These are phyloP conservation scores for Sisymbrium altissimum DNA, from an alignment of 345 rosid species.

Conservation along the genomic window DNA sequence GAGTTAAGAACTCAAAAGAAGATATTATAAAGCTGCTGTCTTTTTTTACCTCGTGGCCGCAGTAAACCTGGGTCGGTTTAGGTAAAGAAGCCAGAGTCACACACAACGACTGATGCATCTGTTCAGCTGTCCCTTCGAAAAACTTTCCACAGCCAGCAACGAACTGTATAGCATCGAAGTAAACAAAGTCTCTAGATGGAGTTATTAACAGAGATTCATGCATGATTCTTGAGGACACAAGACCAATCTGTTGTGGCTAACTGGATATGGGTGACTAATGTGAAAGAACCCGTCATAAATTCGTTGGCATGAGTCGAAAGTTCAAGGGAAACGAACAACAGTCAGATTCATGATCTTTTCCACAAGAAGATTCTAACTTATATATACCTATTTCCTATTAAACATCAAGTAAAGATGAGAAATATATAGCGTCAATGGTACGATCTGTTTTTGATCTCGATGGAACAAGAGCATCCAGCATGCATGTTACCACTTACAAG, in stretches of 20 bases:
- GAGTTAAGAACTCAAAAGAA: not conserved
- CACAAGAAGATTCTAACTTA: not conserved
- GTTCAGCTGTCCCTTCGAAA: constrained; percentile 94
- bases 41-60: constrained; percentile 84
- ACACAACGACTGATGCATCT: constrained; percentile 90
- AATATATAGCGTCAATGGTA: not conserved
- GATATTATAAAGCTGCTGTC: not conserved
- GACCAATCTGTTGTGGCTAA: not conserved
- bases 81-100: constrained; percentile 86
- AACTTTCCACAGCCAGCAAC: constrained; percentile 89
- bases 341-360: not conserved
- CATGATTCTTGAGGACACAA: not conserved
- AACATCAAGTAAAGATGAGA: not conserved
- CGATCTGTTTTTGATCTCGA: not conserved
- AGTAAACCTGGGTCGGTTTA: constrained; percentile 73
- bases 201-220: not conserved
- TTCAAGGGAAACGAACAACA: not conserved
- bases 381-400: not conserved
- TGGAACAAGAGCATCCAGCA: not conserved
- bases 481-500: constrained; percentile 47
- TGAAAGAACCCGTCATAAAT: not conserved
- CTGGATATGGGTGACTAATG: not conserved
- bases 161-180: constrained; percentile 44
- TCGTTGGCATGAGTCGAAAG: not conserved
- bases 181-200: not conserved